These are phyloP conservation scores for Boletus edulis DNA, from an alignment of 768 basidiomycete genomes.

Conservation along the genomic window DNA sequence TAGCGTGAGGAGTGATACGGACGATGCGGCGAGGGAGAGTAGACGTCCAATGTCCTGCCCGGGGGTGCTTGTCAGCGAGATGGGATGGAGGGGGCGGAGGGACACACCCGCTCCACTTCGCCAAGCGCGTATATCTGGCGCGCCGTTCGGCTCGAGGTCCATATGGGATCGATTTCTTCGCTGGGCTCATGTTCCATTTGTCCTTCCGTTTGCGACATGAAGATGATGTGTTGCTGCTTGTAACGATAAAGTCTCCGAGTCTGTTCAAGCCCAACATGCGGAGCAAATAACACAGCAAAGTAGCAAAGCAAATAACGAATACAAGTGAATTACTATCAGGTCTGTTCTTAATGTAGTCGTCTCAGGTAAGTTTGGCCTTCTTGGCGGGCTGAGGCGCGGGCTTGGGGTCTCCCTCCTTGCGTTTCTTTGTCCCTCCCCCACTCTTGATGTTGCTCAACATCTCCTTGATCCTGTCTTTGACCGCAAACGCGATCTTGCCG, in stretches of 20 bases:
- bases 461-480: slow-evolving; percentile 54
- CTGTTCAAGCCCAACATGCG: background rate
- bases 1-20: slow-evolving; percentile 75
- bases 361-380: slow-evolving; percentile 62
- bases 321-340: slow-evolving; percentile 33
- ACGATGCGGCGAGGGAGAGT: slow-evolving; percentile 72
- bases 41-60: slow-evolving; percentile 73
- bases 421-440: slow-evolving; percentile 57
- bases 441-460: slow-evolving; percentile 43
- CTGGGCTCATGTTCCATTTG: slow-evolving; percentile 9
- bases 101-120: slow-evolving; percentile 71
- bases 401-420: slow-evolving; percentile 66
- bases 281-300: slow-evolving; percentile 30
- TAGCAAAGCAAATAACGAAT: slow-evolving; percentile 28
- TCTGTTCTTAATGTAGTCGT: slow-evolving; percentile 23
- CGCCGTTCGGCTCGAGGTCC: slow-evolving; percentile 78
- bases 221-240: too few species aligned
- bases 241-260: too few species aligned
- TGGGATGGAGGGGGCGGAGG: background rate
- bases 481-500: slow-evolving; percentile 53
- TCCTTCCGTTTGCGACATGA: slow-evolving; percentile 24
- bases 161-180: slow-evolving; percentile 68
- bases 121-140: slow-evolving; percentile 79
- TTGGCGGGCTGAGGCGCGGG: slow-evolving; percentile 61
- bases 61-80: background rate